phyloP scores from a whole-genome alignment of 352 stramenopile genomes.

The Pythium phragmitis region DNA sequence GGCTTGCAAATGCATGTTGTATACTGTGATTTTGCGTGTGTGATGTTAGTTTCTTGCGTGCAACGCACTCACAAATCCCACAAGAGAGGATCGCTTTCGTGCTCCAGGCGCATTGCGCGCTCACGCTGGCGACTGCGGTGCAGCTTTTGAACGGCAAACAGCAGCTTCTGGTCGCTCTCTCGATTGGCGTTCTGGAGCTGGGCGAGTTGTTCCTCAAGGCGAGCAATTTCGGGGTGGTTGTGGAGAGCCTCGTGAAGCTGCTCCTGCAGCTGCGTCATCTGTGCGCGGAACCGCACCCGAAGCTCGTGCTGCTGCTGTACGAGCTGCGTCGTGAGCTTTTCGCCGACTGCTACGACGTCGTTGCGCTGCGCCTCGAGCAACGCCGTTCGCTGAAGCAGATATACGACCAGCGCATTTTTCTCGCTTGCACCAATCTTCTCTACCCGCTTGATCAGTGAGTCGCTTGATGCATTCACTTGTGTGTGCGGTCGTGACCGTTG shows the following conservation, averaged over 20 bases:
- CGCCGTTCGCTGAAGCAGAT: constrained; percentile 45
- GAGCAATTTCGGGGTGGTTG: constrained; percentile 46
- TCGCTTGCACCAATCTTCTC: constrained; percentile 53
- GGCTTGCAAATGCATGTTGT: constrained; percentile 13
- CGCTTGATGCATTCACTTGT: neutral
- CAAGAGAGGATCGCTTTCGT: constrained; percentile 49
- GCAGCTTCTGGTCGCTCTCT: constrained; percentile 61
- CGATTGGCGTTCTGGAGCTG: constrained; percentile 40
- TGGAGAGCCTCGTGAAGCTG: constrained; percentile 49
- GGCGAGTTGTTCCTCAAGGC: constrained; percentile 41
- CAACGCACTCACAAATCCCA: constrained; percentile 41
- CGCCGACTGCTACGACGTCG: constrained; percentile 52
- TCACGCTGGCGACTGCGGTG: constrained; percentile 69
- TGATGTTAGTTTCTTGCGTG: constrained; percentile 6
- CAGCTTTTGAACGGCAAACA: constrained; percentile 72
- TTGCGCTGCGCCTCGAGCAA: constrained; percentile 38
- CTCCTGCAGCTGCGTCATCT: constrained; percentile 38
- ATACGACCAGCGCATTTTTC: constrained; percentile 55
- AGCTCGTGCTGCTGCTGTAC: constrained; percentile 72
- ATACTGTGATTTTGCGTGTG: constrained; percentile 4
- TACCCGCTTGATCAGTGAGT: constrained; percentile 17
- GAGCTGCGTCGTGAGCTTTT: constrained; percentile 67
- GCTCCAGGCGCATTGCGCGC: constrained; percentile 59
- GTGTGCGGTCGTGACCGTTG: neutral
- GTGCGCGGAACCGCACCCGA: constrained; percentile 43